Conservation (phyloP, 2,329 filamentous ascomycete species). For the Penicillium psychrosexuale region DNA sequence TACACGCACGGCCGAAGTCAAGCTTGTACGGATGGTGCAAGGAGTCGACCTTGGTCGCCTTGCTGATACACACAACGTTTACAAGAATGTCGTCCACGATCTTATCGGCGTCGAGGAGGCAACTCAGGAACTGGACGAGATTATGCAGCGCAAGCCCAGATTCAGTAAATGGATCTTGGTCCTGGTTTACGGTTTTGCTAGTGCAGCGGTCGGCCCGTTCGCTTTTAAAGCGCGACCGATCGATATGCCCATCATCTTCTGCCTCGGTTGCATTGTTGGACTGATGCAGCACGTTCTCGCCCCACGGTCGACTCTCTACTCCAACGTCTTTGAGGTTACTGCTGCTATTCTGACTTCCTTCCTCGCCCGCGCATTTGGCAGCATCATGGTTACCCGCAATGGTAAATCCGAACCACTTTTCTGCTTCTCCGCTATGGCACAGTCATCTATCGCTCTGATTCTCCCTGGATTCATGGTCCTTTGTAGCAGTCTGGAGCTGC, state of each 20-base stretch:
- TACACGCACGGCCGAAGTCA: conserved; percentile 50
- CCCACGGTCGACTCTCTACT: conserved; percentile 67
- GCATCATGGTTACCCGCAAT: conserved; percentile 52
- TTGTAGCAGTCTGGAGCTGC: conserved; percentile 63
- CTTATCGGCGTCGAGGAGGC: conserved; percentile 49
- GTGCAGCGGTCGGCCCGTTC: conserved; percentile 73
- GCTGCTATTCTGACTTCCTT: conserved; percentile 67
- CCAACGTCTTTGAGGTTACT: conserved; percentile 65
- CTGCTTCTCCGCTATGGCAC: conserved; percentile 69
- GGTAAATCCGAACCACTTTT: conserved; percentile 49
- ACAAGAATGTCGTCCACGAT: conserved; percentile 51
- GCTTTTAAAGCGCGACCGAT: conserved; percentile 75
- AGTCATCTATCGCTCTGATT: conserved; percentile 70
- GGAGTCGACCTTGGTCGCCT: conserved; percentile 48
- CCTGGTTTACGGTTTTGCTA: conserved; percentile 71
- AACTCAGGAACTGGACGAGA: conserved; percentile 48
- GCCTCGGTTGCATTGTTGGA: conserved; percentile 72
- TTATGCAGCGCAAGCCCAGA: conserved; percentile 57
- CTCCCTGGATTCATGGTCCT: conserved; percentile 67
- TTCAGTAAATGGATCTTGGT: conserved; percentile 58
- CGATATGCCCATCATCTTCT: conserved; percentile 74
- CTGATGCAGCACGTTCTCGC: conserved; percentile 72
- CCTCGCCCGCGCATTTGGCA: conserved; percentile 65
- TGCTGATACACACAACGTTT: conserved; percentile 47
- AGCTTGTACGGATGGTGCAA: conserved; percentile 44